These are phyloP conservation scores for Cymbopogon flexuosus DNA, from an alignment of 202 grass and related monocot genomes.

Conservation along the genomic window DNA sequence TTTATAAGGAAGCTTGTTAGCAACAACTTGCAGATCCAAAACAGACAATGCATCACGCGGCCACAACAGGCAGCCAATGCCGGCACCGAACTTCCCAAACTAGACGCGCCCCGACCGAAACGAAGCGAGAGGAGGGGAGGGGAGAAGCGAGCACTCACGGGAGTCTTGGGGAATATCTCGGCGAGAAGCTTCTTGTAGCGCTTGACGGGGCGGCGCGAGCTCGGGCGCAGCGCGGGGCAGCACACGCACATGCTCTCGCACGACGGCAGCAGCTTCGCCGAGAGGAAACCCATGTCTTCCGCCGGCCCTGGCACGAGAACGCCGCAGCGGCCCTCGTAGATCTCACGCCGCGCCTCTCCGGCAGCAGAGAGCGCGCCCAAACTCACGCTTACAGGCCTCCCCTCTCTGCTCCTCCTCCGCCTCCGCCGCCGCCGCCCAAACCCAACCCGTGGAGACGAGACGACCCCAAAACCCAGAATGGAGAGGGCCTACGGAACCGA, in stretches of 20 bases:
- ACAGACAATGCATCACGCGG: not conserved
- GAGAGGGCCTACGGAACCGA: not conserved
- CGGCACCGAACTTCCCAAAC: not conserved
- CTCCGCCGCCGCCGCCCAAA: constrained; percentile 2
- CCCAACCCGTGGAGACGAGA: constrained; percentile 5
- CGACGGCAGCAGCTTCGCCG: constrained; percentile 72
- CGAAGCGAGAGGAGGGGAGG: not conserved
- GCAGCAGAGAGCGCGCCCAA: not conserved
- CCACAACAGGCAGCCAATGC: constrained; percentile 18
- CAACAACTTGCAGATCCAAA: constrained; percentile 24
- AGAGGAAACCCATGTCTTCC: constrained; percentile 75
- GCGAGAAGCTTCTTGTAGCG: constrained; percentile 98
- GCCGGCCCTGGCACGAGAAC: not conserved
- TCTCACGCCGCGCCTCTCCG: constrained; percentile 21
- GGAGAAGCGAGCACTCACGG: constrained; percentile 38
- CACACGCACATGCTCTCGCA: constrained; percentile 97
- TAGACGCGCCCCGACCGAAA: not conserved
- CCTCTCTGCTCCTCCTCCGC: not conserved
- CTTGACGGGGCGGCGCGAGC: constrained; percentile 88
- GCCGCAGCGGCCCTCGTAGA: not conserved
- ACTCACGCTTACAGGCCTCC: not conserved
- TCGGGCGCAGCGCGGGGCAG: constrained; percentile 88
- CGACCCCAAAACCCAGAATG: not conserved
- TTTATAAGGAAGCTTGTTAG: not conserved
- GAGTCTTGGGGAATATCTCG: constrained; percentile 87